Conservation (phyloP, 352 stramenopile species). For the Ophiocytium majus region DNA sequence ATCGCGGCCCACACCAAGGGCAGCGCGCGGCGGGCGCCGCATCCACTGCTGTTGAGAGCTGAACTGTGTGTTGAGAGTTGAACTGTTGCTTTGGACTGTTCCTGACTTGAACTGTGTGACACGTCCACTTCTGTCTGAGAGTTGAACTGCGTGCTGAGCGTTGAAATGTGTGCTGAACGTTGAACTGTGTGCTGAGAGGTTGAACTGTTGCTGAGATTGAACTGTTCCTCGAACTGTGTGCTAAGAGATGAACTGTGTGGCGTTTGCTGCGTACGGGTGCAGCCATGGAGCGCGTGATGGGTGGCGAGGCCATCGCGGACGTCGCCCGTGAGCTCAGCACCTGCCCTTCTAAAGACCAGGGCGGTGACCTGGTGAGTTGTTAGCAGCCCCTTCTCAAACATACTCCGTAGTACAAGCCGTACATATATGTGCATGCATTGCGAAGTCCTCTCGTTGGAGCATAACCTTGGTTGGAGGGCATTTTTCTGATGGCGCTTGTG, state of each 20-base stretch:
- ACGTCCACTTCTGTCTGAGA: not conserved
- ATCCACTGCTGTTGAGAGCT: no score
- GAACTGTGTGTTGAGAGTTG: no score
- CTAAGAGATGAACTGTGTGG: not conserved
- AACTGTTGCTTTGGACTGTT: not conserved
- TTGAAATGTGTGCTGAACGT: not conserved
- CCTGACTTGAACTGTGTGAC: not conserved
- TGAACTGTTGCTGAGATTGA: not conserved
- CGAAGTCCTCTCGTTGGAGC: no score
- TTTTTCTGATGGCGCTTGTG: no score
- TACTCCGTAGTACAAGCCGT: no score
- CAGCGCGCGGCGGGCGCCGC: no score
- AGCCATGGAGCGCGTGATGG: slow-evolving; percentile 37
- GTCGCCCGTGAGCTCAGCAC: slow-evolving; percentile 45
- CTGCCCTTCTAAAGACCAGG: slow-evolving; percentile 52
- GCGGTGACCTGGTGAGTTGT: slow-evolving; percentile 37
- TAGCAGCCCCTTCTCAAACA: no score
- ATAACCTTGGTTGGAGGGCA: no score
- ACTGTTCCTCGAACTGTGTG: not conserved
- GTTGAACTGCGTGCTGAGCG: not conserved
- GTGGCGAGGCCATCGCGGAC: slow-evolving; percentile 44
- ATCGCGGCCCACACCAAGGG: no score
- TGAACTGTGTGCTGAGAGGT: not conserved
- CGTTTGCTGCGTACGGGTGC: not conserved
- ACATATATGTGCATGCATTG: no score